A percentile compares a stretch with the other conserved stretches of the same genome.
Evolutionary conservation across 2,329 filamentous ascomycete genomes (phyloP).

Genomic region (Microdochium bolleyi): DNA sequence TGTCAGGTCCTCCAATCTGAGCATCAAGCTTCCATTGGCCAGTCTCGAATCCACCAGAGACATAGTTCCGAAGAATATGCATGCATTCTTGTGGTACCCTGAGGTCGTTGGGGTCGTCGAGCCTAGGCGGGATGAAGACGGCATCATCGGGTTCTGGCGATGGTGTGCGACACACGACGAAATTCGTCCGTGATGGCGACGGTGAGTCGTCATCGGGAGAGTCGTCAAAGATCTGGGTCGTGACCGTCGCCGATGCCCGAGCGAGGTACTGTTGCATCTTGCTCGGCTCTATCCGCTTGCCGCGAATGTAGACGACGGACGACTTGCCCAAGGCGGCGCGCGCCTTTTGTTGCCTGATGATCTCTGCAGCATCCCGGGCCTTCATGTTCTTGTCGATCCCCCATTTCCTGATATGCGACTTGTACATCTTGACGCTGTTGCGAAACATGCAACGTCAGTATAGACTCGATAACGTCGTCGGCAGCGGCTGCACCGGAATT

Average conservation of each 20-base stretch:
- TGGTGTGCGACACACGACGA: conserved; percentile 16
- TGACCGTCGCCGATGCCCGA: conserved; percentile 12
- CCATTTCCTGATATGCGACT: conserved; percentile 20
- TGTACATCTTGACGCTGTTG: conserved; percentile 19
- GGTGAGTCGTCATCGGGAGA: conserved; percentile 1
- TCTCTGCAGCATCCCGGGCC: conserved; percentile 19
- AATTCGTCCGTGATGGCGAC: conserved; percentile 6
- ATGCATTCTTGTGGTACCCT: conserved; percentile 18
- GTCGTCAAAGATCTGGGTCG: conserved; percentile 12
- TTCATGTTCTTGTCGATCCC: conserved; percentile 23
- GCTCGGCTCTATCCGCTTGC: conserved; percentile 16
- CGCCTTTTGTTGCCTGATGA: conserved; percentile 19
- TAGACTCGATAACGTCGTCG: conserved; percentile 2
- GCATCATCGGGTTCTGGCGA: conserved; percentile 12
- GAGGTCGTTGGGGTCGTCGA: conserved; percentile 15
- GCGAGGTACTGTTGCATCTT: conserved; percentile 18
- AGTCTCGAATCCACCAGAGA: conserved; percentile 12
- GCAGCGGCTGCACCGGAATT: neutral
- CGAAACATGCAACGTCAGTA: neutral
- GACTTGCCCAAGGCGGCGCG: conserved; percentile 17
- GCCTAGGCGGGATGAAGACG: conserved; percentile 10
- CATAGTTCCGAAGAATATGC: conserved; percentile 16
- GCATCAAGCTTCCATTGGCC: conserved; percentile 13
- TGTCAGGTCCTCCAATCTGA: conserved; percentile 9
- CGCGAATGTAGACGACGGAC: conserved; percentile 18